A percentile compares a stretch with the other conserved stretches of the same genome.
Evolutionary conservation across 225 moss, liverwort and hornwort species (phyloP).

Genomic region (Bryum argenteum): DNA sequence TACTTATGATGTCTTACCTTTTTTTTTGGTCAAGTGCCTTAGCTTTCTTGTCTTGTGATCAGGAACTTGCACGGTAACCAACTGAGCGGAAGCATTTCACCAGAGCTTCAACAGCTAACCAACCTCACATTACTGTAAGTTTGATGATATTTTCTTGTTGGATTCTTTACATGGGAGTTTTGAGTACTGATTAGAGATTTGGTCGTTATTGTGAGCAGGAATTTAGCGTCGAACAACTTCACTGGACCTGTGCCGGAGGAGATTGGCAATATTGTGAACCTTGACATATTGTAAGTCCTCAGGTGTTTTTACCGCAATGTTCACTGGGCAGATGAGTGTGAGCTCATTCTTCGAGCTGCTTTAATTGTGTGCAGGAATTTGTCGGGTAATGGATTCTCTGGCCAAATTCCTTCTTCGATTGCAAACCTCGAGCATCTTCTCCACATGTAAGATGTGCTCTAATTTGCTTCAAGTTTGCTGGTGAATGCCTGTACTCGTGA

Average conservation of each 20-base stretch:
- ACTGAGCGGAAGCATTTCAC: conserved; percentile 56
- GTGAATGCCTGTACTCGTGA: background rate
- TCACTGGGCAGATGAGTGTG: background rate
- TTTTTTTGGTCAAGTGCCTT: background rate
- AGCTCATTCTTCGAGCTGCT: background rate
- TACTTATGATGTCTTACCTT: background rate
- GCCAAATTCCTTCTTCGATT: conserved; percentile 66
- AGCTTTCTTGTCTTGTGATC: background rate
- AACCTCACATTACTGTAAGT: conserved; percentile 63
- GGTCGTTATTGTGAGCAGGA: conserved; percentile 37
- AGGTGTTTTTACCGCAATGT: no score
- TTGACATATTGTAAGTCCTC: conserved; percentile 52
- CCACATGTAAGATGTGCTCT: conserved; percentile 38
- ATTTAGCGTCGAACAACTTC: conserved; percentile 60
- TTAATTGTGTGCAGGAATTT: conserved; percentile 42
- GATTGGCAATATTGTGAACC: conserved; percentile 62
- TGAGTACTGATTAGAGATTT: background rate
- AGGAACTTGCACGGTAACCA: conserved; percentile 52
- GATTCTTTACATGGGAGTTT: background rate
- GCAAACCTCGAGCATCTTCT: conserved; percentile 79
- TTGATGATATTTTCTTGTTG: background rate
- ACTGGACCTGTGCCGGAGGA: conserved; percentile 56
- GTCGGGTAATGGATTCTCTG: conserved; percentile 45
- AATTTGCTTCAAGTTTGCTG: background rate
- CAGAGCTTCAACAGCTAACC: conserved; percentile 48